Evolutionary conservation across 139 green algal genomes (phyloP).

Genomic region (Tetraselmis chui): DNA sequence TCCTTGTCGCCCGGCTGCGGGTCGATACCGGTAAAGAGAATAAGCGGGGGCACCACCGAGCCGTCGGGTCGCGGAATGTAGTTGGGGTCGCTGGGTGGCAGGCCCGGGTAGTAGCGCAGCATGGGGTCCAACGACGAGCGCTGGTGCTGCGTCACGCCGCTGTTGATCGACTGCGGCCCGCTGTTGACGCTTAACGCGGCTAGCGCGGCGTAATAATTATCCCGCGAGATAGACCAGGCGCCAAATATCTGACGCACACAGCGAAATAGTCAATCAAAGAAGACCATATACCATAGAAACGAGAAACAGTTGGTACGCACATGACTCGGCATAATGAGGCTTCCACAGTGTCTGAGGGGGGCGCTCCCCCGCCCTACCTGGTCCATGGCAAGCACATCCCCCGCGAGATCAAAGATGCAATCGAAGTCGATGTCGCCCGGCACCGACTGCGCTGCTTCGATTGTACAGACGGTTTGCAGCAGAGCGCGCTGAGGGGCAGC

Average conservation of each 20-base stretch:
- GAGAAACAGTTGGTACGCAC: too few relatives aligned
- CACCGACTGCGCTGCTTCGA: not conserved
- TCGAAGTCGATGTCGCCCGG: not conserved
- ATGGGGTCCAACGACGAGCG: not conserved
- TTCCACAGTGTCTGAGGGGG: too few relatives aligned
- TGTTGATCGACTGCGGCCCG: not conserved
- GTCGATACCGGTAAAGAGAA: not conserved
- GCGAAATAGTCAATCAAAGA: too few relatives aligned
- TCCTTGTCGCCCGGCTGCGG: not conserved
- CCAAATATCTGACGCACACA: not conserved
- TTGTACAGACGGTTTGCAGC: not conserved
- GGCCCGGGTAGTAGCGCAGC: not conserved
- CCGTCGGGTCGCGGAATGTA: not conserved
- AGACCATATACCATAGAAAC: too few relatives aligned
- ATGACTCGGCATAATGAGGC: too few relatives aligned
- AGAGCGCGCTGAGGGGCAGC: not conserved
- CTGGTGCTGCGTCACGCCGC: not conserved
- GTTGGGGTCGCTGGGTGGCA: not conserved
- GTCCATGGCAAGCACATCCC: not conserved
- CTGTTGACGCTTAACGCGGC: not conserved
- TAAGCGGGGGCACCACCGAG: not conserved
- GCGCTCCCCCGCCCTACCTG: too few relatives aligned
- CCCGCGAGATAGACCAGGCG: not conserved
- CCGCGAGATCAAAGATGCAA: not conserved
- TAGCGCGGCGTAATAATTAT: not conserved